phyloP scores from a whole-genome alignment of 108 stramenopile genomes.

The Cylindrotheca closterium region DNA sequence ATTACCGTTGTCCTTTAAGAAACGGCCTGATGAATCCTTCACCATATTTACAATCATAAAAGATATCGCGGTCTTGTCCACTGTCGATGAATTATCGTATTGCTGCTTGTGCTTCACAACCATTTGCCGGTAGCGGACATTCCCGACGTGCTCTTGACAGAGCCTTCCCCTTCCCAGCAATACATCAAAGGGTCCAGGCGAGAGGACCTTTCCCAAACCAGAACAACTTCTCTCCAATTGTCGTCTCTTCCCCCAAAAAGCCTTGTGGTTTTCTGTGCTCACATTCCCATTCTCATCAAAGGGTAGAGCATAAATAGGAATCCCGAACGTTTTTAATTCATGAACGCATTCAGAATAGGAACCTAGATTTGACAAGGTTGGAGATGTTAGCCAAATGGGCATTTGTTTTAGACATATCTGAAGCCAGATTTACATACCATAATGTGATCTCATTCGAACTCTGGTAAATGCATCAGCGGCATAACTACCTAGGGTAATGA shows the following conservation, averaged over 20 bases:
- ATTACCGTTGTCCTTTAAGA: constrained; percentile 26
- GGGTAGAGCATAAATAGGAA: constrained; percentile 1
- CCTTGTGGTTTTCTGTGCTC: neutral
- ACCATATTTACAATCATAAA: constrained; percentile 26
- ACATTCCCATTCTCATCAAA: neutral
- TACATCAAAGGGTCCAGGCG: constrained; percentile 10
- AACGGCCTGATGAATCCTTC: constrained; percentile 23
- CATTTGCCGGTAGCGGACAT: constrained; percentile 39
- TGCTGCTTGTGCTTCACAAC: constrained; percentile 3
- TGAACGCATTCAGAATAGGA: neutral
- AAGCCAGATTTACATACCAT: neutral
- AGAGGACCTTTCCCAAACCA: too few relatives aligned
- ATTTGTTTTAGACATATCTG: too few relatives aligned
- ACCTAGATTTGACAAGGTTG: neutral
- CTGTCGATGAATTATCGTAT: too few relatives aligned
- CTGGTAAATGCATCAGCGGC: neutral
- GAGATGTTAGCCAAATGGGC: too few relatives aligned
- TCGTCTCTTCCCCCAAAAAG: neutral
- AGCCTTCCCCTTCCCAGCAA: constrained; percentile 8
- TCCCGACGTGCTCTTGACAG: neutral
- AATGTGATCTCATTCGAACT: constrained; percentile 3
- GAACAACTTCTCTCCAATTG: too few relatives aligned
- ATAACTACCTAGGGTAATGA: neutral
- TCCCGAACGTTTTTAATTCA: neutral
- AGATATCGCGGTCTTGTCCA: too few relatives aligned